A percentile compares a stretch with the other conserved stretches of the same genome.
These are phyloP conservation scores for Bipolaris cookei DNA, from an alignment of 2,329 filamentous ascomycete genomes.

Conservation along the genomic window DNA sequence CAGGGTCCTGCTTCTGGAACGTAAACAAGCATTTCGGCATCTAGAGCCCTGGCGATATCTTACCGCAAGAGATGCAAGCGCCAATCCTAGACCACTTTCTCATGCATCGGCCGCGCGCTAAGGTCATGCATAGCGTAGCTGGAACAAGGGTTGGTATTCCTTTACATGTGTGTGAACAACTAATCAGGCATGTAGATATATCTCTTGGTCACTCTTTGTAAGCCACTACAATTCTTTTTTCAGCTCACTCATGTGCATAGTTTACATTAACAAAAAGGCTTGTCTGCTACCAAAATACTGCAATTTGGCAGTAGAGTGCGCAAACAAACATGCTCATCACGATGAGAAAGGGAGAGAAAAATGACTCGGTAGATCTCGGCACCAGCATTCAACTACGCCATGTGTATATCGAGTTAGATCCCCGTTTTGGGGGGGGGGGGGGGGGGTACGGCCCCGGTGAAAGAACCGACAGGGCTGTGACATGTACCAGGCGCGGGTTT, in stretches of 20 bases:
- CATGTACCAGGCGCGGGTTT: neutral
- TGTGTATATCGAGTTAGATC: neutral
- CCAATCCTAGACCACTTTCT: conserved; percentile 12
- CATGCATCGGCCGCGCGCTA: neutral
- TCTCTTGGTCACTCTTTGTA: too few species aligned
- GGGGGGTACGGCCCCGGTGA: too few species aligned
- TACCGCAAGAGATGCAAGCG: conserved; percentile 15
- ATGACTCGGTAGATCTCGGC: conserved; percentile 1
- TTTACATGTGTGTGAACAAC: too few species aligned
- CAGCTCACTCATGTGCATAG: too few species aligned
- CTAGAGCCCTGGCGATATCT: conserved; percentile 14
- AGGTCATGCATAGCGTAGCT: too few species aligned
- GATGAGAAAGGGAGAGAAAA: neutral
- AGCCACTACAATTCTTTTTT: too few species aligned
- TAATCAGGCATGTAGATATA: too few species aligned
- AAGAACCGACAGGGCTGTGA: conserved; percentile 4
- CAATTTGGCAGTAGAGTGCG: neutral
- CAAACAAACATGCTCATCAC: neutral
- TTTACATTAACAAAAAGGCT: too few species aligned
- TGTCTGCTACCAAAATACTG: too few species aligned
- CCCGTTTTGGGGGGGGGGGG: neutral
- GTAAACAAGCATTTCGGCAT: conserved; percentile 2
- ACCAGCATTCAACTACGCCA: neutral
- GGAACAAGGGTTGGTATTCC: too few species aligned
- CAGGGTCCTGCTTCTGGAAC: conserved; percentile 5